Conservation (phyloP, 202 grass and related monocot species). For the Miscanthus sacchariflorus region DNA sequence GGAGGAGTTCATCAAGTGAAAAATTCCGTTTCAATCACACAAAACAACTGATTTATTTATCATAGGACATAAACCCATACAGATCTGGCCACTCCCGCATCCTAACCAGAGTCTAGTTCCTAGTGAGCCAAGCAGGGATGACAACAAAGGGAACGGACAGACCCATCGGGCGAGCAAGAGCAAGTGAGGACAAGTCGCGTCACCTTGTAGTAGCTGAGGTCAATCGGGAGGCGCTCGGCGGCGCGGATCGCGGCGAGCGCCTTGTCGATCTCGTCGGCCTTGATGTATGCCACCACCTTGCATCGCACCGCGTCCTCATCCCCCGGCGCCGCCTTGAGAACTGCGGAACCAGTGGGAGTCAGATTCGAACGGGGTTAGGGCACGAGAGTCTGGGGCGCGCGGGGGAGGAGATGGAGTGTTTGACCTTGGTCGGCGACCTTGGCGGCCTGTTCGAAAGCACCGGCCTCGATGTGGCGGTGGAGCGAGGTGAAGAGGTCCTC, state of each 20-base stretch:
- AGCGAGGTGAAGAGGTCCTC: slow-evolving; percentile 87
- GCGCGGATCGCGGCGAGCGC: slow-evolving; percentile 74
- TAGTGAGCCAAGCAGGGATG: not conserved
- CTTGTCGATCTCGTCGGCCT: slow-evolving; percentile 74
- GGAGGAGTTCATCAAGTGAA: not conserved
- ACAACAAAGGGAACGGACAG: not conserved
- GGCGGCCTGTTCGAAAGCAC: slow-evolving; percentile 59
- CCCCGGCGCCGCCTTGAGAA: slow-evolving; percentile 68
- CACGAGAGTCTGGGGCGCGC: not conserved
- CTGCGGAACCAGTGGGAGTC: slow-evolving; percentile 45
- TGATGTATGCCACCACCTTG: slow-evolving; percentile 93
- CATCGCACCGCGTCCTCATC: slow-evolving; percentile 94
- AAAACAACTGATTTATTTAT: not conserved
- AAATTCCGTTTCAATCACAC: not conserved
- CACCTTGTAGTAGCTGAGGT: slow-evolving; percentile 84
- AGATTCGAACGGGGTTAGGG: slow-evolving; percentile 29
- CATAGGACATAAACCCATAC: not conserved
- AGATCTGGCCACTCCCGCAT: slow-evolving; percentile 39
- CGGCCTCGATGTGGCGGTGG: slow-evolving; percentile 67
- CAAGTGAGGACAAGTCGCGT: not conserved
- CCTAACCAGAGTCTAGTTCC: not conserved
- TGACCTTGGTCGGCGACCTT: slow-evolving; percentile 94
- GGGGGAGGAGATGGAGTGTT: not conserved
- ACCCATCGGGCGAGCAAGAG: not conserved
- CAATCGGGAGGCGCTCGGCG: slow-evolving; percentile 70